Base-by-base conservation (phyloP, 495 filamentous ascomycete genomes). In the Aspergillus bridgeri region DNA sequence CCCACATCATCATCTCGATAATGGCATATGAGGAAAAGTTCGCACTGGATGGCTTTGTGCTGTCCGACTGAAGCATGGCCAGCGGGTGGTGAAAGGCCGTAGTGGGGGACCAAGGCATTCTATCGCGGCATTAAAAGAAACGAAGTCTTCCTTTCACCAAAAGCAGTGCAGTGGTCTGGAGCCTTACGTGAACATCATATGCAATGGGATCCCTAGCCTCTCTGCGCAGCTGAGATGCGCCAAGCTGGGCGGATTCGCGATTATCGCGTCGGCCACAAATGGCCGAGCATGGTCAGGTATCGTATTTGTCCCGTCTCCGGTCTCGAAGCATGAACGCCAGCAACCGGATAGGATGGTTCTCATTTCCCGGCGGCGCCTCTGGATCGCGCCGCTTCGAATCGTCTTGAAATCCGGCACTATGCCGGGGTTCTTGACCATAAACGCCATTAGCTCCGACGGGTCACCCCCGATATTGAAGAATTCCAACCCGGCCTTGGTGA, bases 121-220 rank as follows among this genome's bases (percentile, higher is more conserved):
- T n/a, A n/a, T n/a, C n/a, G n/a, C n/a, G n/a, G n/a, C n/a, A n/a
- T n/a, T n/a, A n/a, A n/a, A n/a, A n/a, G n/a, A n/a, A n/a, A n/a
- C n/a, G n/a, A n/a, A n/a, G n/a, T n/a, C n/a, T n/a, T n/a, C n/a
- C n/a, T n/a, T n/a, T n/a, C n/a, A n/a, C n/a, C n/a, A n/a, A n/a
- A n/a, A n/a, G n/a, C n/a, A n/a, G n/a, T n/a, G n/a, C n/a, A n/a
- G n/a, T n/a, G n/a, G n/a, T n/a, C n/a, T n/a, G n/a, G n/a, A n/a
- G n/a, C n/a, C n/a, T n/a, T n/a, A n/a, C 77, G 89, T 92, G 71
- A 92, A 93, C 86, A 93, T 91, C 54, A 93, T 68, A 69, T 91
- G 87, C 6, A 93, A 71, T 8, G 89, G 89, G 21, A 92, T 81
- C 1, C 89, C 89, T 51, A 94, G 70, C 63, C 85, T 86, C 69